Evolutionary conservation across 768 basidiomycete genomes (phyloP), one percentile per base, ranked within the genome.

Genomic region (Mycena latifolia): DNA sequence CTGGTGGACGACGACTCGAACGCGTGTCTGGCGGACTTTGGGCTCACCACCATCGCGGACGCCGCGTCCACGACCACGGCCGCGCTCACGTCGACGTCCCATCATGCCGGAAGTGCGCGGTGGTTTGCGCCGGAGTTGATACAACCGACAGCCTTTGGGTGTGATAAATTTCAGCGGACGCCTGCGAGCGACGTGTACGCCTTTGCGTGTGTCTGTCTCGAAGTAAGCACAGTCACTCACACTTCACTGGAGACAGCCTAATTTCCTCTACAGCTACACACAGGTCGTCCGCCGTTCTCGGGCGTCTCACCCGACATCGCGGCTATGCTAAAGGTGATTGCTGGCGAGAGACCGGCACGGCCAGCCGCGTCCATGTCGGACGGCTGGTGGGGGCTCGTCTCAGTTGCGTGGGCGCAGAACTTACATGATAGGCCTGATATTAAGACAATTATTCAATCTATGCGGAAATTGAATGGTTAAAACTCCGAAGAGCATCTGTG

Each of bases 1-100:
- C n/a, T n/a, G n/a, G n/a, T 43, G 57, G 25, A 31, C 3, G 57
- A 58, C 33, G 46, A 58, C 6, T 50, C 22, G 57, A 48, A 28
- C n/a, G n/a, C n/a, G n/a, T n/a, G n/a, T n/a, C n/a, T n/a, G n/a
- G 58, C 58, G 27, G 47, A 59, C 24, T 41, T 59, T 41, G 58
- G 58, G 24, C 27, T 41, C 11, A 51, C n/a, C n/a, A n/a, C n/a
- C n/a, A n/a, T n/a, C n/a, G n/a, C n/a, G n/a, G n/a, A n/a, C n/a
- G n/a, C n/a, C n/a, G n/a, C n/a, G n/a, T n/a, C n/a, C n/a, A n/a
- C n/a, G n/a, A n/a, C n/a, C n/a, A n/a, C n/a, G n/a, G n/a, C 24
- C 45, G 45, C 45, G 22, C 51, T 35, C 31, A 41, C 25, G 25
- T 55, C 54, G 25, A 10, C 54, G 27, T 12, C 29, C 1, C 17